Percentiles rank a stretch among this genome's conserved stretches.
Conservation (phyloP, 257 asterid genomes). For the Solanum arcanum region DNA sequence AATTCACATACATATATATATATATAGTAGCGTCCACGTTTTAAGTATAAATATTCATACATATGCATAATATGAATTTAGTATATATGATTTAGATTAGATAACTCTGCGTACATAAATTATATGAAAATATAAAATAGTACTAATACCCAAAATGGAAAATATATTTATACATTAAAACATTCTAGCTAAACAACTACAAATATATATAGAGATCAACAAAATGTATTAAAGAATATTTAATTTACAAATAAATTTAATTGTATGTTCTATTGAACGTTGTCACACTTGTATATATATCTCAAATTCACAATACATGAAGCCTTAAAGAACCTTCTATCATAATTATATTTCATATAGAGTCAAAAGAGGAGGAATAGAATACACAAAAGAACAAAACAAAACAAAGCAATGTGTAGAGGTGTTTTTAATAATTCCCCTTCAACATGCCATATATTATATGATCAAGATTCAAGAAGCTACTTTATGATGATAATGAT, state of each 20-base stretch:
- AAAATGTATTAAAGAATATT: neutral
- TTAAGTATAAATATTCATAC: no score
- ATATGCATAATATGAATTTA: neutral
- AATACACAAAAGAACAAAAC: neutral
- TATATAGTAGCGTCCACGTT: no score
- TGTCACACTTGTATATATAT: neutral
- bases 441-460: neutral
- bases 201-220: neutral
- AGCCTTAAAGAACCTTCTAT: neutral
- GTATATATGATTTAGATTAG: neutral
- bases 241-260: neutral
- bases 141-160: no score
- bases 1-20: no score
- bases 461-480: neutral
- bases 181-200: neutral
- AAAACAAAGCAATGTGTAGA: neutral
- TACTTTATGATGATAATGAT: neutral
- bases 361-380: neutral
- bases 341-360: neutral
- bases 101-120: neutral
- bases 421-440: neutral
- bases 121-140: no score
- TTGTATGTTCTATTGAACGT: neutral
- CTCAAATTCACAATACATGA: neutral
- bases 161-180: neutral